Base-by-base conservation (phyloP, 306 rosid species). In the Fragaria nilgerrensis region DNA sequence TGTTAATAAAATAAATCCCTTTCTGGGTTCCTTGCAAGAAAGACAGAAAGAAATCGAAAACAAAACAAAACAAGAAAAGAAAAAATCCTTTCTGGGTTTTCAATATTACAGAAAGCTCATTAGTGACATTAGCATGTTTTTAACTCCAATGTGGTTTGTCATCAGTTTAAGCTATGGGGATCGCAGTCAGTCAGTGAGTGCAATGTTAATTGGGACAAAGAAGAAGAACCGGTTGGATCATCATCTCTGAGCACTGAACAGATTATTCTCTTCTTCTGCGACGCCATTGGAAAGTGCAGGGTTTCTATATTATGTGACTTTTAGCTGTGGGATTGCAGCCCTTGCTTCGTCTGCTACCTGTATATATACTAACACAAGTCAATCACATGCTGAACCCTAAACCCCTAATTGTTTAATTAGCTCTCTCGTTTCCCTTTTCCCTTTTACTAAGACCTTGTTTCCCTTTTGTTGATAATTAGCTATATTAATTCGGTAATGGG, bases 291-390 rank as follows among this genome's bases (percentile, higher is more conserved):
- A 32, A 32, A 32, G 36, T 32, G 36, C 36, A 32, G 36, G 36
- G 36, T 32, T 37, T 37, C 41, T 37, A 25, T 11, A 22, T 9
- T 13, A 41, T 14, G 44, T 44, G 66, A 19, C 81, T 39, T 77
- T 59, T 29, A 8, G 65, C 79, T 82, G 58, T 27, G 52, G 82
- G 66, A 82, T 58, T 72, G 82, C 70, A 67, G 66, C 75, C 52
- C 6, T 20, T 36, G 20, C 77, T 61, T 25, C 10, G 50, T 39
- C 17, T 39, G 39, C 22, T 34, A 55, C 39, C 47, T 39, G 19
- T 39, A 5, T 36, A 22, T 7, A 7, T 37, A 41, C 0, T 6
- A 37, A 5, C 27, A 36, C 43, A 56, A 37, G 53, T 56, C 68
- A 73, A 73, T 73, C 53, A 58, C 68, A 41, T 56, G 68, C 16